Base-by-base conservation (phyloP, 2,329 filamentous ascomycete genomes). In the Chrysoporthe cubensis region DNA sequence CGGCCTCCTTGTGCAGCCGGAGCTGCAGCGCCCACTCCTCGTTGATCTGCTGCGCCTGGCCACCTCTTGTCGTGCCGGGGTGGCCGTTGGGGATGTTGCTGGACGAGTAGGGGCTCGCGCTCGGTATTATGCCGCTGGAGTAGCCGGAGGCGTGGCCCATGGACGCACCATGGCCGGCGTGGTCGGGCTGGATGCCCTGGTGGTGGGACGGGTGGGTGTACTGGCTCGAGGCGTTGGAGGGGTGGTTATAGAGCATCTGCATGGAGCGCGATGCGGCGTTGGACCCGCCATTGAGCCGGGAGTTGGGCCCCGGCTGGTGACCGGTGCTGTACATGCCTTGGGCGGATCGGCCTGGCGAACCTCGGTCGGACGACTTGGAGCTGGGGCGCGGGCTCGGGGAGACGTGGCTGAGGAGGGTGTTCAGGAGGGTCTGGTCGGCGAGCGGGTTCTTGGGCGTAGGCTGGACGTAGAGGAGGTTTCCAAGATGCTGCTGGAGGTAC, bases 1-100 rank as follows among this genome's bases (percentile, higher is more conserved):
- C 92, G 74, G 92, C 88, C 71, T 93, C 91, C 72, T 94, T 92
- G 71, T 90, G 91, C 74, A 94, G 82, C 70, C 91, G 89, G 71
- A 97, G 80, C 80, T 99, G 96, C 76, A 96, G 91, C 71, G 91
- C 89, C 94, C 94, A 98, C 78, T 97, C 91, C 73, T 90, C 88
- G 71, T 81, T 88, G 57, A 84, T 78, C 66, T 82, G 84, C 66
- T 85, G 85, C 37, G 79, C 78, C 71, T 87, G 86, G 3, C 80
- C 82, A 43, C 79, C 81, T 62, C 87, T 80, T 21, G 83, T 78
- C 61, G 80, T 81, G 18, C 79, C 76, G 7, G 80, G 75, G 66
- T 88, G 86, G 46, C 87, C 87, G 74, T 89, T 90, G 65, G 87
- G 85, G 43, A 89, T 78, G 68, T 78, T 81, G 71, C 77, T 83